phyloP scores from a whole-genome alignment of 148 eudicot species.

The Suaeda aralocaspica region DNA sequence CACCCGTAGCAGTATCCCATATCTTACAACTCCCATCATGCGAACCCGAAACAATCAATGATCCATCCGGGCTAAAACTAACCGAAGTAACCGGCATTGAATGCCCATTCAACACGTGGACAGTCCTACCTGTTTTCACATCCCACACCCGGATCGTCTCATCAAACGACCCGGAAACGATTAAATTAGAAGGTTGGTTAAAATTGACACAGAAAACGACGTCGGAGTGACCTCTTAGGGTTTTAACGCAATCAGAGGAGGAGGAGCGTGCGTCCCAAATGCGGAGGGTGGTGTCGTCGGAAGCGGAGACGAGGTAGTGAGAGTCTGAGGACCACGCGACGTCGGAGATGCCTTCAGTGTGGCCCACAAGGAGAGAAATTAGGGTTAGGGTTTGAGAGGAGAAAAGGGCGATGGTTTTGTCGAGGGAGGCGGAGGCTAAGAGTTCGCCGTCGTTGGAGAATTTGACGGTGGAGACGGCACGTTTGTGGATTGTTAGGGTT shows the following conservation, averaged over 20 bases:
- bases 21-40: slow-evolving; percentile 89
- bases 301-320: slow-evolving; percentile 85
- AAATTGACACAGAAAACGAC: slow-evolving; percentile 83
- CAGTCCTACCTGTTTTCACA: slow-evolving; percentile 54
- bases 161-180: slow-evolving; percentile 87
- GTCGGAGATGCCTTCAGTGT: slow-evolving; percentile 79
- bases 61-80: slow-evolving; percentile 73
- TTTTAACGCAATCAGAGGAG: slow-evolving; percentile 52
- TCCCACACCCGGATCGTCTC: slow-evolving; percentile 92
- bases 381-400: slow-evolving; percentile 56
- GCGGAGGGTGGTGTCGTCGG: slow-evolving; percentile 77
- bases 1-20: slow-evolving; percentile 66
- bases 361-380: slow-evolving; percentile 52
- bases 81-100: slow-evolving; percentile 77
- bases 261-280: slow-evolving; percentile 75
- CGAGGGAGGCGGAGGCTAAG: slow-evolving; percentile 84
- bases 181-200: slow-evolving; percentile 51
- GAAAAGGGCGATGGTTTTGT: slow-evolving; percentile 64
- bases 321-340: slow-evolving; percentile 87
- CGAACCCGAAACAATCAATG: slow-evolving; percentile 70
- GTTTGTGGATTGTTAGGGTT: slow-evolving; percentile 56
- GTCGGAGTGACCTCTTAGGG: slow-evolving; percentile 62
- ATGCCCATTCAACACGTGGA: slow-evolving; percentile 56
- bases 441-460: slow-evolving; percentile 80
- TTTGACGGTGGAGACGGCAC: slow-evolving; percentile 75